phyloP scores from a whole-genome alignment of 2,329 filamentous ascomycete species.

The Cladorrhinum sp. region DNA sequence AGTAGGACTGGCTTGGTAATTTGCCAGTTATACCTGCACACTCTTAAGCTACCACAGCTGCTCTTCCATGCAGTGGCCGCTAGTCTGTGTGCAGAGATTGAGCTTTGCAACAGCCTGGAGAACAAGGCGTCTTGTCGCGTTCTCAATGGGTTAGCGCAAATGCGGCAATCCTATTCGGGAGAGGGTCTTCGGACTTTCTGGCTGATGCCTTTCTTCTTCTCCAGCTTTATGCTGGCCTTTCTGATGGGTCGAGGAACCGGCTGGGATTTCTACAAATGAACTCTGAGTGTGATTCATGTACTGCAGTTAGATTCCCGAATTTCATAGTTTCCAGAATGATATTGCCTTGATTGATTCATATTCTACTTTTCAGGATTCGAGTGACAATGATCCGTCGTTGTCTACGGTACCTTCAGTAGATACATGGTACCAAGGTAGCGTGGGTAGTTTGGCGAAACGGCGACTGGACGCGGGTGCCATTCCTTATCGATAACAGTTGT shows the following conservation, averaged over 20 bases:
- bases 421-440: too few species aligned
- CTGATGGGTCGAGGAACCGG: slow-evolving; percentile 16
- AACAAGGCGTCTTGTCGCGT: slow-evolving; percentile 50
- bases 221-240: slow-evolving; percentile 21
- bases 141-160: slow-evolving; percentile 34
- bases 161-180: slow-evolving; percentile 31
- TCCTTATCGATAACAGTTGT: slow-evolving; percentile 4
- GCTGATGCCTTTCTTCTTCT: slow-evolving; percentile 27
- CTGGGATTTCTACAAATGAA: slow-evolving; percentile 22
- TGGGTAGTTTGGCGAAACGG: not conserved
- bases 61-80: slow-evolving; percentile 82
- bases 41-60: slow-evolving; percentile 93
- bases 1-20: slow-evolving; percentile 28
- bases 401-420: too few species aligned
- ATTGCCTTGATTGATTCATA: not conserved
- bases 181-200: slow-evolving; percentile 25
- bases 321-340: not conserved
- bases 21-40: slow-evolving; percentile 59
- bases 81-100: slow-evolving; percentile 93
- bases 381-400: not conserved
- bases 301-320: too few species aligned
- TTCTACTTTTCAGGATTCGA: not conserved
- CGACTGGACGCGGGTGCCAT: not conserved
- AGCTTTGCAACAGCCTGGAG: slow-evolving; percentile 45
- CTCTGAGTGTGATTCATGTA: too few species aligned